Evolutionary conservation across 768 basidiomycete genomes (phyloP).

Genomic region (Russula lepida): DNA sequence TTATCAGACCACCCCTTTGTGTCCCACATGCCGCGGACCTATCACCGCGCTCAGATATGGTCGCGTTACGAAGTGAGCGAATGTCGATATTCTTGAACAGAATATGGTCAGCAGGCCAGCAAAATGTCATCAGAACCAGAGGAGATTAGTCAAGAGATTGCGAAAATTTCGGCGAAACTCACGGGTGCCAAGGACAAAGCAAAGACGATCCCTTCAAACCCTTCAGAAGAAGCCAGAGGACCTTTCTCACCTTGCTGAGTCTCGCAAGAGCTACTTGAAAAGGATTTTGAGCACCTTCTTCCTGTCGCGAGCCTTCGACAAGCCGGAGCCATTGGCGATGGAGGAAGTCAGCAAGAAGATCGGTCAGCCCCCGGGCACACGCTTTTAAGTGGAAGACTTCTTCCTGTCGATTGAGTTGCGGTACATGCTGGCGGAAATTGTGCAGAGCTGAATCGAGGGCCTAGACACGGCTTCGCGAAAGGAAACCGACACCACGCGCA

Average conservation of each 20-base stretch:
- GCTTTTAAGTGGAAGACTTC: conserved; percentile 31
- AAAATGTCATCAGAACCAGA: conserved; percentile 25
- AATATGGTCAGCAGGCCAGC: conserved; percentile 30
- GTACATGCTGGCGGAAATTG: conserved; percentile 28
- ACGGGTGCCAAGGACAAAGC: conserved; percentile 13
- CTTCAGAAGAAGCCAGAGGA: background rate
- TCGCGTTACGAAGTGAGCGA: conserved; percentile 30
- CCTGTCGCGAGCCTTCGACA: conserved; percentile 10
- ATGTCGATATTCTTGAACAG: conserved; percentile 32
- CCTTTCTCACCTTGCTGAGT: background rate
- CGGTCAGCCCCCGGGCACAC: conserved; percentile 29
- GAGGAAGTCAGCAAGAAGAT: conserved; percentile 26
- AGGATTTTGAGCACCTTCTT: conserved; percentile 21
- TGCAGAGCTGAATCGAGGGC: conserved; percentile 22
- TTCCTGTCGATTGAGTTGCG: conserved; percentile 31
- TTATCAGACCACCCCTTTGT: conserved; percentile 27
- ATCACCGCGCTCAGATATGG: conserved; percentile 31
- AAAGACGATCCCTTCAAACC: conserved; percentile 11
- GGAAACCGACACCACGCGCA: conserved; percentile 6
- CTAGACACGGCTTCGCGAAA: conserved; percentile 10
- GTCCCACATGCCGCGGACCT: conserved; percentile 31
- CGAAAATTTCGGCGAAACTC: conserved; percentile 4
- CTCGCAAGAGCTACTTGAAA: background rate
- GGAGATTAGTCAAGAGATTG: conserved; percentile 10
- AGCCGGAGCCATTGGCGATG: conserved; percentile 27